Evolutionary conservation across 2,329 filamentous ascomycete species (phyloP).

Genomic region (Arthrobotrys iridis): DNA sequence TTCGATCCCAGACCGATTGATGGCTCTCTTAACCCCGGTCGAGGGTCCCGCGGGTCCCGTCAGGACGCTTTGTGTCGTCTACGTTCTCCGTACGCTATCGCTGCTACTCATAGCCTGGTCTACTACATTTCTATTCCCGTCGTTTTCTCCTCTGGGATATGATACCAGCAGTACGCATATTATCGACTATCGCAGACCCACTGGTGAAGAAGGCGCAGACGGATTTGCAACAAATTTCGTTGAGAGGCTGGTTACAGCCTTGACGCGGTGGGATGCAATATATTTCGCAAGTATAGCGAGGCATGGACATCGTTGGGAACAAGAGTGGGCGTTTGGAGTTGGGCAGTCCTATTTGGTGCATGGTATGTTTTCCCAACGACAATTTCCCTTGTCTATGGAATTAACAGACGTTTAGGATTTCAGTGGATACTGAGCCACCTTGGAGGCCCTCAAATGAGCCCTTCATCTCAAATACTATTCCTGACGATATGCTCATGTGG

Average conservation of each 20-base stretch:
- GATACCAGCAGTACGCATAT: conserved; percentile 74
- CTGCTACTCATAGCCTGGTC: conserved; percentile 71
- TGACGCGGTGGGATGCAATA: conserved; percentile 83
- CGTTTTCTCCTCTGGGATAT: conserved; percentile 67
- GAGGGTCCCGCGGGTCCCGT: conserved; percentile 46
- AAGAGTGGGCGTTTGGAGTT: conserved; percentile 74
- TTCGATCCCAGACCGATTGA: background rate
- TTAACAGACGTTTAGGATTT: conserved; percentile 23
- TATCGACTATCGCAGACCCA: conserved; percentile 55
- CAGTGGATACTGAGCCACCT: conserved; percentile 17
- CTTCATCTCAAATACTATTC: conserved; percentile 61
- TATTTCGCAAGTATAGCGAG: conserved; percentile 75
- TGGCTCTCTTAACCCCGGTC: conserved; percentile 28
- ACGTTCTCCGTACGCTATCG: conserved; percentile 73
- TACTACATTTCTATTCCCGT: conserved; percentile 66
- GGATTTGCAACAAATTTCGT: background rate
- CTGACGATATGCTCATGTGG: conserved; percentile 75
- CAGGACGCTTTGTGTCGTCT: conserved; percentile 61
- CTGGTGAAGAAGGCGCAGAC: conserved; percentile 51
- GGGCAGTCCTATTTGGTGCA: conserved; percentile 42
- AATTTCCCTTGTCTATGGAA: background rate
- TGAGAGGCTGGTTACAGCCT: conserved; percentile 65
- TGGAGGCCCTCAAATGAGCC: conserved; percentile 10
- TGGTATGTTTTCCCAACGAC: conserved; percentile 10
- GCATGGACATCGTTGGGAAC: conserved; percentile 76